Base-by-base conservation (phyloP, 495 filamentous ascomycete species). In the Xylaria cubensis region DNA sequence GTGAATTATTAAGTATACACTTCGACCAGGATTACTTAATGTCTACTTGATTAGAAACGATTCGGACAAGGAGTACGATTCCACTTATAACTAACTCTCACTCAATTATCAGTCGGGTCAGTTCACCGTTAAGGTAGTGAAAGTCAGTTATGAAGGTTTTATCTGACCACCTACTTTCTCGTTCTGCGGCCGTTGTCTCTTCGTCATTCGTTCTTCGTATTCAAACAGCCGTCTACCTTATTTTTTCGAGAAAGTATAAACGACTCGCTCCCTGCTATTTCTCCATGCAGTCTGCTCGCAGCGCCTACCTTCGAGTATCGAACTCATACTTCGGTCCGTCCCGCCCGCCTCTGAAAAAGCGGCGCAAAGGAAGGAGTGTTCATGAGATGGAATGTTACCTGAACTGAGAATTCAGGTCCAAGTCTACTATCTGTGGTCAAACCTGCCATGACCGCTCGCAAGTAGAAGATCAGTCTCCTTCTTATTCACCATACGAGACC, bases 301-400 rank as follows among this genome's bases (percentile, higher is more conserved):
- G 58, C 36, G 13, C 68, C 59, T 53, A 55, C 68, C 58, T 63
- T 55, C 32, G n/a, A 70, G 68, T 3, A 10, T 26, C 24, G 24
- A 41, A 21, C 12, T 19, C 65, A 39, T 62, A 62, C 29, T 29
- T 32, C 67, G 42, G 56, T 51, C 39, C 19, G 44, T 62, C 44
- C 67, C 56, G 46, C 34, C 39, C 48, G 19, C 42, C 44, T 17
- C 42, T 29, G 26, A 7, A 46, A 26, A 34, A 34, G 17, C 15
- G 24, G 7, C n/a, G 5, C 12, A 61, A 46, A 1, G 67, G 41
- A 69, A 42, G 10, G 36, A 26, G n/a, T 58, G 39, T 36, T 24
- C 42, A n/a, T 65, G 41, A 29, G 26, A n/a, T 26, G 2, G 10
- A 39, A 24, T 21, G 13, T 21, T n/a, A 36, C 15, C 17, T 36